A percentile compares a stretch with the other conserved stretches of the same genome.
Evolutionary conservation across 73 alveolate genomes (phyloP).

Genomic region (Paramecium sexaurelia): DNA sequence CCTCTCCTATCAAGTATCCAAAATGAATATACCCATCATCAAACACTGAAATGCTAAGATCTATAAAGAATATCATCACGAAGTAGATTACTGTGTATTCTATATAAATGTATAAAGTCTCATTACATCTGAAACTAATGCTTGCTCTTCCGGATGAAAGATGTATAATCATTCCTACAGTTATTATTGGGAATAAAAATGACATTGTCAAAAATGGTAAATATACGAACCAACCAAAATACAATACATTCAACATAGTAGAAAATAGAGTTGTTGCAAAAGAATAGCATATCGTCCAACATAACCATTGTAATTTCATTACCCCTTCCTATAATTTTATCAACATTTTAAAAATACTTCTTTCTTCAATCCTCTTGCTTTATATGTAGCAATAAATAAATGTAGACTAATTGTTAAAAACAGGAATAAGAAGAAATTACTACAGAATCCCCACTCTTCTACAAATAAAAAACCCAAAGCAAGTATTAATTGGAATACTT

Average conservation of each 20-base stretch:
- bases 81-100: neutral
- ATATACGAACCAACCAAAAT: conserved; percentile 1
- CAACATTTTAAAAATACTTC: neutral
- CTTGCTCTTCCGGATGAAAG: neutral
- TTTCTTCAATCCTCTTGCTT: neutral
- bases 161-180: neutral
- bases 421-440: neutral
- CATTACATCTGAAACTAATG: neutral
- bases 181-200: neutral
- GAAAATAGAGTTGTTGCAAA: conserved; percentile 26
- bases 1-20: neutral
- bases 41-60: neutral
- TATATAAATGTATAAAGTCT: neutral
- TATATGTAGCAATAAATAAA: neutral
- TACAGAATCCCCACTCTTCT: conserved; percentile 29
- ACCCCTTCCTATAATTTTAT: neutral
- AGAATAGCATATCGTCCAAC: neutral
- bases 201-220: neutral
- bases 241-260: neutral
- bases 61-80: neutral
- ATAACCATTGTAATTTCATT: neutral
- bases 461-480: neutral
- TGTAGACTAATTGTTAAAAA: neutral
- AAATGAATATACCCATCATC: neutral
- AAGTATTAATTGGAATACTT: neutral